Conservation (phyloP, 441 rosid genomes). For the Croton laevigatus region DNA sequence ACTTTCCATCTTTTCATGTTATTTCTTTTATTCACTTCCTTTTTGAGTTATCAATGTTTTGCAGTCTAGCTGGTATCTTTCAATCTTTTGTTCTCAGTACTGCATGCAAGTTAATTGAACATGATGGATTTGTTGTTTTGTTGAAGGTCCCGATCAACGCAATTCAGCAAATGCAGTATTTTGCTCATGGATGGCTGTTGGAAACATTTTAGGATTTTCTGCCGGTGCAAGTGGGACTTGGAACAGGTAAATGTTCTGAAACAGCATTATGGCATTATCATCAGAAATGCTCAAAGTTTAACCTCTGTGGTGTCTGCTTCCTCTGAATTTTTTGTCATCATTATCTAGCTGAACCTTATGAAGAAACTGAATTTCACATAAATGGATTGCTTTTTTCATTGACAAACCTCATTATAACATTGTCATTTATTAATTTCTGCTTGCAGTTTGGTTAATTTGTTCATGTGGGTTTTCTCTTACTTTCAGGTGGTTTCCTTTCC, state of each 20-base stretch:
- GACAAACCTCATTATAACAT: neutral
- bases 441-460: constrained; percentile 14
- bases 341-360: neutral
- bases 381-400: constrained; percentile 5
- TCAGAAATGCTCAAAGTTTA: neutral
- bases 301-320: neutral
- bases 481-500: constrained; percentile 96
- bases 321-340: neutral
- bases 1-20: constrained; percentile 13
- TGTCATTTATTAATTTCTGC: constrained; percentile 13
- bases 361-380: neutral
- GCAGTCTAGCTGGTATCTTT: constrained; percentile 12
- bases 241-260: constrained; percentile 60
- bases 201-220: constrained; percentile 93
- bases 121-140: constrained; percentile 22
- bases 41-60: constrained; percentile 12
- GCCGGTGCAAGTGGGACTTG: constrained; percentile 93
- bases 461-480: constrained; percentile 21
- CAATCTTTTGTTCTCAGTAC: constrained; percentile 2
- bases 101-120: constrained; percentile 15
- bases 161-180: constrained; percentile 91
- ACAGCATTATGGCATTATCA: neutral
- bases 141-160: constrained; percentile 85
- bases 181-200: constrained; percentile 97
- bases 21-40: constrained; percentile 9